Evolutionary conservation across 208 protist genomes (phyloP), one percentile per base, ranked within the genome.

Genomic region (Tritrichomonas foetus): DNA sequence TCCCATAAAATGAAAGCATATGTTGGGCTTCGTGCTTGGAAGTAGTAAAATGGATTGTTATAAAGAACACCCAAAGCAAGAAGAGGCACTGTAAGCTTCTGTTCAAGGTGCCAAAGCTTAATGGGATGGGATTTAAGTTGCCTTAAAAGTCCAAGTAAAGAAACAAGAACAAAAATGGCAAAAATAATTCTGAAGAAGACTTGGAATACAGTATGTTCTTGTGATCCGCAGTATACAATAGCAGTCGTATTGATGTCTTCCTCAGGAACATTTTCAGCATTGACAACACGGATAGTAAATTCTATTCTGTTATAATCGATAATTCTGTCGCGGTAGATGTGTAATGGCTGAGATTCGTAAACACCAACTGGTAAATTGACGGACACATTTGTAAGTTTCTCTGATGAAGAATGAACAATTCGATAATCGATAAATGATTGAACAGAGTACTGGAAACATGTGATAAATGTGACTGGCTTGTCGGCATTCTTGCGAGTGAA

Each of bases 11-110:
- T 44, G 20, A 27, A 47, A 44, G 44, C 69, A n/a, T 3, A 47
- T 78, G 69, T n/a, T 47, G 69, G 69, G 36, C 36, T 78, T 13
- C 20, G 16, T 9, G 36, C 69, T 47, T 78, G 36, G 5, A 78
- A 47, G 9, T 20, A 9, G 36, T 78, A 78, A 47, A 78, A 78
- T 47, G 69, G 69, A 78, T 78, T 78, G 44, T 44, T 47, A 78
- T 78, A 78, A 1, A 78, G 44, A 78, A 78, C 25, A 47, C 3
- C 5, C 44, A 78, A 78, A 13, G 69, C 69, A 20, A 78, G 9
- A 78, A 78, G 36, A 9, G 69, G 69, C 39, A 78, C 69, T 47
- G 69, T 78, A 47, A 78, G 69, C 69, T 78, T 78, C 20, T 78
- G 69, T 44, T 69, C 64, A 69, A 69, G 64, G n/a, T 69, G 64